These are phyloP conservation scores for Eremothecium coryli DNA, from an alignment of 1,139 yeast species.

Conservation along the genomic window DNA sequence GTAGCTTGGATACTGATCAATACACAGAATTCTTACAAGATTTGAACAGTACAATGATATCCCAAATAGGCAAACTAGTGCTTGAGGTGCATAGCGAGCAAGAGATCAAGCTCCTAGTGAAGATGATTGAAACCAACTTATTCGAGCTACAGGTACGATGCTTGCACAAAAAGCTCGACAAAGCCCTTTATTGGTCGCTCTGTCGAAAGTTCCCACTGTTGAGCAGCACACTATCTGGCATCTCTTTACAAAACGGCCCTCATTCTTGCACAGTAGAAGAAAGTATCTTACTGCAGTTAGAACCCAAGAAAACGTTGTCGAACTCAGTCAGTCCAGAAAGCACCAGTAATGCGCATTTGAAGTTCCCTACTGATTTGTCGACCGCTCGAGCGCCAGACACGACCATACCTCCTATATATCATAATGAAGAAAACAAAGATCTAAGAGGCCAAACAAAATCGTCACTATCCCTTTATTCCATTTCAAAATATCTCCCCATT, in stretches of 20 bases:
- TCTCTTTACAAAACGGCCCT: not conserved
- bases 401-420: too few relatives aligned
- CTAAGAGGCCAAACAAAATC: too few relatives aligned
- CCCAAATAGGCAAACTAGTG: constrained; percentile 1
- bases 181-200: constrained; percentile 12
- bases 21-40: not conserved
- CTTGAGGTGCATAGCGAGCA: constrained; percentile 4
- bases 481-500: constrained; percentile 1
- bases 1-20: not conserved
- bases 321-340: too few relatives aligned
- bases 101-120: constrained; percentile 12
- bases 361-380: too few relatives aligned
- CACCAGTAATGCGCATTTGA: too few relatives aligned
- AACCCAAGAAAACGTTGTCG: constrained; percentile 1
- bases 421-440: too few relatives aligned
- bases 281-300: not conserved
- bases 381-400: too few relatives aligned
- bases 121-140: constrained; percentile 17
- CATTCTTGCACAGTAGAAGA: not conserved
- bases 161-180: constrained; percentile 9
- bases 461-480: too few relatives aligned
- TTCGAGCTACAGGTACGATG: constrained; percentile 14
- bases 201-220: constrained; percentile 13
- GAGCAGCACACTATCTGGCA: constrained; percentile 5
- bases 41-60: not conserved